Conservation (phyloP, 768 basidiomycete genomes). For the Gymnopilus dilepis region DNA sequence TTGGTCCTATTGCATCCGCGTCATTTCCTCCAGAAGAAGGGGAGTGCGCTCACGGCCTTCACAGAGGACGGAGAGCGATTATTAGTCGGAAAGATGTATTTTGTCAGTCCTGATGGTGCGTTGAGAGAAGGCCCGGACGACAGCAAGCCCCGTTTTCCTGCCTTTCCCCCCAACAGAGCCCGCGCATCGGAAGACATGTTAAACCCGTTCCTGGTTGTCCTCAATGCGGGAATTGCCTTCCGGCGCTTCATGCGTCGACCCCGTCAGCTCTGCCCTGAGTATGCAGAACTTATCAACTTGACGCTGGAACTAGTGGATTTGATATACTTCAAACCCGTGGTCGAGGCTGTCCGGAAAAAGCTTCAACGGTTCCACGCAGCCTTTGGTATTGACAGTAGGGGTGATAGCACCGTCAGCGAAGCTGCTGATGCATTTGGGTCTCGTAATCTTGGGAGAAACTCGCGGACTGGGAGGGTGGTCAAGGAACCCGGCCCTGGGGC, state of each 20-base stretch:
- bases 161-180: constrained; percentile 6
- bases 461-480: constrained; percentile 5
- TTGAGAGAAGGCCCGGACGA: constrained; percentile 9
- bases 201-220: constrained; percentile 18
- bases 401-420: background rate
- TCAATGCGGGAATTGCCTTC: constrained; percentile 15
- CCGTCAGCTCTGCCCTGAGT: background rate
- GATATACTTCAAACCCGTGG: constrained; percentile 13
- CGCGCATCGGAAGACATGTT: background rate
- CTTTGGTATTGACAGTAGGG: background rate
- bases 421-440: background rate
- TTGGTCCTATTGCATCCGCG: constrained; percentile 11
- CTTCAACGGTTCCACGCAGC: background rate
- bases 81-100: constrained; percentile 6
- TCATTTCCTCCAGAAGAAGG: constrained; percentile 12
- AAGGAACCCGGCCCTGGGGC: constrained; percentile 5
- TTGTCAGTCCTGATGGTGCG: constrained; percentile 11
- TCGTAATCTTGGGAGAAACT: background rate
- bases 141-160: background rate
- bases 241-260: constrained; percentile 12
- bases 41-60: constrained; percentile 8
- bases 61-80: background rate
- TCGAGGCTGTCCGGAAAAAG: background rate
- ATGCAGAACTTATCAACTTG: constrained; percentile 15
- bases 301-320: constrained; percentile 14